phyloP scores from a whole-genome alignment of 202 grass and related monocot species.

The Panicum hallii region DNA sequence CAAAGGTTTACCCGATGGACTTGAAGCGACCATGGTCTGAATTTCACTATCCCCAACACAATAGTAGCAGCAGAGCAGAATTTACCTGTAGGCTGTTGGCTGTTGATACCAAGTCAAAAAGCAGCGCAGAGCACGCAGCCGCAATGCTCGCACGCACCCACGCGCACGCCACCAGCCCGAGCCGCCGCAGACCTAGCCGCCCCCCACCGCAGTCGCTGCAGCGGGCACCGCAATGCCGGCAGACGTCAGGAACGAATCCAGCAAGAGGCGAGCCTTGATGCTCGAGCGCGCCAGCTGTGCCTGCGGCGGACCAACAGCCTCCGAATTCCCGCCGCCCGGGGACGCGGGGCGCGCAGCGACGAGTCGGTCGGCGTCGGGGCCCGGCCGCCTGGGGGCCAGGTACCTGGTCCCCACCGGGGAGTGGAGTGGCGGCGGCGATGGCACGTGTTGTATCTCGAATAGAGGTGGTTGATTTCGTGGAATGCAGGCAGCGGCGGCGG shows the following conservation, averaged over 20 bases:
- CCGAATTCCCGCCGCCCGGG: not conserved
- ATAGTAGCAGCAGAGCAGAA: not conserved
- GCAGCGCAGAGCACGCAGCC: not conserved
- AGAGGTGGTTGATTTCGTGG: not conserved
- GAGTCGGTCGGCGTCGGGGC: not conserved
- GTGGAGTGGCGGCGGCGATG: not conserved
- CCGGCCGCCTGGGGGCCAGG: no score
- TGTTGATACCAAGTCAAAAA: not conserved
- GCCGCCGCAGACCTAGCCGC: not conserved
- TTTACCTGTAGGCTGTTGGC: not conserved
- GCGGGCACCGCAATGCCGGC: conserved; percentile 1
- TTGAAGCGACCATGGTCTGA: not conserved
- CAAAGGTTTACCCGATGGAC: not conserved
- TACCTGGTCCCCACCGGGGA: no score
- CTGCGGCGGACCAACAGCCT: not conserved
- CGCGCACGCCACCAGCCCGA: not conserved
- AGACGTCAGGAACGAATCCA: not conserved
- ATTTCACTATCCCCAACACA: not conserved
- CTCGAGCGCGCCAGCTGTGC: not conserved
- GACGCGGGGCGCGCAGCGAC: not conserved
- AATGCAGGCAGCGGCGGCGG: not conserved
- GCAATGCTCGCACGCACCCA: not conserved
- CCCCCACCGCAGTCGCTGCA: not conserved
- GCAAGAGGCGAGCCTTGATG: not conserved
- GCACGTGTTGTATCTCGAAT: not conserved